A percentile compares a stretch with the other conserved stretches of the same genome.
These are phyloP conservation scores for Cercophora sp. DNA, from an alignment of 495 filamentous ascomycete genomes.

Conservation along the genomic window DNA sequence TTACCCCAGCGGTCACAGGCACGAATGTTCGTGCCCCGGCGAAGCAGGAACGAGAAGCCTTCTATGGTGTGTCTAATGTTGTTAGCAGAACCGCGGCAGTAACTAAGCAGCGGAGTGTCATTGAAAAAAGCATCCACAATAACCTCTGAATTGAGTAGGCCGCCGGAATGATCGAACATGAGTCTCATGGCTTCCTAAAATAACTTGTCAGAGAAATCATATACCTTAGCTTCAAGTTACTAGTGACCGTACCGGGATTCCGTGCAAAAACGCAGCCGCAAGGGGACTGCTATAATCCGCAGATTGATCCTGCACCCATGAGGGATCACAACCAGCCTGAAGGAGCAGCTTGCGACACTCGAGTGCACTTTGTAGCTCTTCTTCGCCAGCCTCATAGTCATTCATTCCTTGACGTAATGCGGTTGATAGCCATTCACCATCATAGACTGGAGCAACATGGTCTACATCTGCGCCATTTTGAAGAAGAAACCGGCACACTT, in stretches of 20 bases:
- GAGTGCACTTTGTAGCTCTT: not conserved
- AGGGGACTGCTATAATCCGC: no score
- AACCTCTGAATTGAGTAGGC: not conserved
- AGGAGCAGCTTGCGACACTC: constrained; percentile 7
- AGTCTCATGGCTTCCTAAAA: not conserved
- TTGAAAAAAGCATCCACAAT: not conserved
- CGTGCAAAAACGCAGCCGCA: not conserved
- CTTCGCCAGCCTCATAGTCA: not conserved
- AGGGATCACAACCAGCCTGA: constrained; percentile 5
- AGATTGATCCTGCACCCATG: not conserved
- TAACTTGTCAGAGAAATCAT: not conserved
- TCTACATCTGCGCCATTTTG: constrained; percentile 7
- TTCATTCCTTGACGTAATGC: not conserved
- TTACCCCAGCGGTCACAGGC: not conserved
- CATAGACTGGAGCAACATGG: not conserved
- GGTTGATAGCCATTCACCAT: not conserved
- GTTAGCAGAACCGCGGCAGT: no score
- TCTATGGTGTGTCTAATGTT: no score
- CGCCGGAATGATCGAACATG: not conserved
- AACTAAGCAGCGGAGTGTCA: not conserved
- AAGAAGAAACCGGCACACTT: constrained; percentile 10
- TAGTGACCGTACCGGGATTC: not conserved
- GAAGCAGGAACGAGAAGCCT: not conserved
- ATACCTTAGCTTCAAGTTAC: no score
- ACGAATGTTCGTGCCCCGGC: not conserved